Evolutionary conservation across 2,329 filamentous ascomycete species (phyloP), one percentile per base, ranked within the genome.

Genomic region (Cryphonectria naterciae): DNA sequence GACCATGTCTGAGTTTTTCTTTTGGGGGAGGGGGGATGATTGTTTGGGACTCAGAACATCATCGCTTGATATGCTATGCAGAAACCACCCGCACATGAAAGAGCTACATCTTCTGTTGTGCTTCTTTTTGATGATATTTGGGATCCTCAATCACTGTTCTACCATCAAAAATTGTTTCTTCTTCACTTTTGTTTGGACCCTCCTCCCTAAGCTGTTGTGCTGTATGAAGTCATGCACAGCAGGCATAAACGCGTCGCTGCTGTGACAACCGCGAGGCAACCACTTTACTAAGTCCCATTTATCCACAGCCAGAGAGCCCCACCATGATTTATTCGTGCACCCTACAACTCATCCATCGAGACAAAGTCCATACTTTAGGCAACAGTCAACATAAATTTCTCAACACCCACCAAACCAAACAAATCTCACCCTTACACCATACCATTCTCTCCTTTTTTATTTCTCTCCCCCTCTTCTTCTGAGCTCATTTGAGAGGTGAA

Each of bases 211-310:
- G 37, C 37, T 10, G 11, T 39, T 10, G 5, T 39, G 37, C 8
- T 49, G 19, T n/a, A 49, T 8, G 19, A 19, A n/a, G 46, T n/a
- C 46, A n/a, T 49, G 19, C 22, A 19, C 4, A 17, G 25, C 32
- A 32, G 25, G 54, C 28, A 32, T 15, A 35, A 56, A 56, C 46
- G 35, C 64, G 64, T 28, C 32, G 32, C 35, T 56, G 64, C 64
- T 22, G 46, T 56, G 64, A 35, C 17, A 19, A 65, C 62, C 62
- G 43, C 41, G 62, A 65, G 49, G 49, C 35, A 52, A 39, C 64
- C 43, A 66, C 46, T 39, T 52, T 39, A 43, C 32, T 32, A 54
- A 54, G 22, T n/a, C 46, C 46, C 46, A 49, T 22, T 8, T 7
- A 39, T 39, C 11, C 37, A 39, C 43, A 46, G 43, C 15, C 32